A percentile compares a stretch with the other conserved stretches of the same genome.
Evolutionary conservation across 1,284 basidiomycete genomes (phyloP).

Genomic region (Trichosporon sp.): DNA sequence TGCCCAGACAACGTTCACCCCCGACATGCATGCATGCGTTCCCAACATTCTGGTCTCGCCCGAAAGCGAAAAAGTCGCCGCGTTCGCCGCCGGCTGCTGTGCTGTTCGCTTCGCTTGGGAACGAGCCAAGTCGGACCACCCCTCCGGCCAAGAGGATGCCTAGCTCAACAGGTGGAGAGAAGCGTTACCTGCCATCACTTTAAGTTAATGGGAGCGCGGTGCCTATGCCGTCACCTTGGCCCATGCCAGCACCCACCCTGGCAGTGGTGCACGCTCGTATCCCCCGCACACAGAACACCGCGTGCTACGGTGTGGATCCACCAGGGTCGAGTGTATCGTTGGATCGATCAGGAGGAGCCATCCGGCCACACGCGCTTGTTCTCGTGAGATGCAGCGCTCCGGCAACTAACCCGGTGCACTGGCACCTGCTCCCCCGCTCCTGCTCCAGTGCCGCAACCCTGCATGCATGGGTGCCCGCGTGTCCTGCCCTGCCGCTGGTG

Average conservation of each 20-base stretch:
- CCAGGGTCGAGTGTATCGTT: neutral
- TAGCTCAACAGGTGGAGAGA: neutral
- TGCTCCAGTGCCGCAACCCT: neutral
- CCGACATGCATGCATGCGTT: neutral
- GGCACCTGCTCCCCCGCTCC: neutral
- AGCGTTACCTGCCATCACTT: conserved; percentile 13
- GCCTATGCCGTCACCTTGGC: neutral
- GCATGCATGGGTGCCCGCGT: neutral
- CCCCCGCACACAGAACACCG: neutral
- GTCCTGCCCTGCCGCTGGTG: neutral
- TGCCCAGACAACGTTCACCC: neutral
- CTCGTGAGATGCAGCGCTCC: neutral
- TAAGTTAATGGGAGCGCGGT: conserved; percentile 9
- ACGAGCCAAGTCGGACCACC: neutral
- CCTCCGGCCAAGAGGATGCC: conserved; percentile 1
- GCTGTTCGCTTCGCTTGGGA: neutral
- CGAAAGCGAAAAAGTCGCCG: neutral
- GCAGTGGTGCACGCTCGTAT: neutral
- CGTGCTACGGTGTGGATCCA: neutral
- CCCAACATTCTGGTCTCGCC: neutral
- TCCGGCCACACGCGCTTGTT: neutral
- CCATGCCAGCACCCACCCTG: neutral
- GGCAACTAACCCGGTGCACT: neutral
- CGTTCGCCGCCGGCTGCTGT: neutral
- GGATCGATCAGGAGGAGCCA: conserved; percentile 2